Percentiles rank a stretch among this genome's conserved stretches.
Evolutionary conservation across 345 rosid genomes (phyloP).

Genomic region (Microcos paniculata): DNA sequence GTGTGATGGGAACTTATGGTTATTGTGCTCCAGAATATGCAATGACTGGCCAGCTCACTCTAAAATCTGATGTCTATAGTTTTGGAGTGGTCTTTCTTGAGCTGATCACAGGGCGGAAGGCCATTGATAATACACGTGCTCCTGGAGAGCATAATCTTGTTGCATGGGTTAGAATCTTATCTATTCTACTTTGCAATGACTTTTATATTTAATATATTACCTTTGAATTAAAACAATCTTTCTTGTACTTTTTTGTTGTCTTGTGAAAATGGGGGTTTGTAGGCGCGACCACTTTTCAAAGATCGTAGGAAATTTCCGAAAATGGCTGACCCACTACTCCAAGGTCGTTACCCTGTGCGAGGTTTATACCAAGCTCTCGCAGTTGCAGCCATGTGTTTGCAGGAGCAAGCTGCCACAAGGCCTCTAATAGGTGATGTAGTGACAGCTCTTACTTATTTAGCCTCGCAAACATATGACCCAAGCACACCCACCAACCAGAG

Average conservation of each 20-base stretch:
- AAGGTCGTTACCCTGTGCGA: conserved; percentile 91
- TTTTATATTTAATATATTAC: background rate
- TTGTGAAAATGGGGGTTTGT: conserved; percentile 19
- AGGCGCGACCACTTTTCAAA: conserved; percentile 96
- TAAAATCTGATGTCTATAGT: conserved; percentile 95
- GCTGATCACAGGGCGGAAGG: conserved; percentile 95
- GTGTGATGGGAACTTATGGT: conserved; percentile 99
- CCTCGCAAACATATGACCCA: conserved; percentile 88
- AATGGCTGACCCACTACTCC: conserved; percentile 92
- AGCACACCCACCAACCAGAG: conserved; percentile 52
- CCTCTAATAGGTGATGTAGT: conserved; percentile 96
- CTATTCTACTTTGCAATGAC: background rate
- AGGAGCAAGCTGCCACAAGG: conserved; percentile 95
- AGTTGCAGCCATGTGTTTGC: conserved; percentile 97
- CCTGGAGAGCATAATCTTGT: conserved; percentile 95
- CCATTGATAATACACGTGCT: conserved; percentile 76
- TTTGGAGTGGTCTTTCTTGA: conserved; percentile 98
- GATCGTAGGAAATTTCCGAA: conserved; percentile 95
- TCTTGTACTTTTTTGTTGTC: conserved; percentile 14
- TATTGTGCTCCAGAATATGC: conserved; percentile 99
- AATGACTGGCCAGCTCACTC: conserved; percentile 96
- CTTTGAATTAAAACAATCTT: background rate
- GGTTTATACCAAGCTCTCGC: conserved; percentile 98
- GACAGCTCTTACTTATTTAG: conserved; percentile 92
- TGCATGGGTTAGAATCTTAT: conserved; percentile 74